phyloP scores from a whole-genome alignment of 148 eudicot genomes.

The Rhododendron mucronatum region DNA sequence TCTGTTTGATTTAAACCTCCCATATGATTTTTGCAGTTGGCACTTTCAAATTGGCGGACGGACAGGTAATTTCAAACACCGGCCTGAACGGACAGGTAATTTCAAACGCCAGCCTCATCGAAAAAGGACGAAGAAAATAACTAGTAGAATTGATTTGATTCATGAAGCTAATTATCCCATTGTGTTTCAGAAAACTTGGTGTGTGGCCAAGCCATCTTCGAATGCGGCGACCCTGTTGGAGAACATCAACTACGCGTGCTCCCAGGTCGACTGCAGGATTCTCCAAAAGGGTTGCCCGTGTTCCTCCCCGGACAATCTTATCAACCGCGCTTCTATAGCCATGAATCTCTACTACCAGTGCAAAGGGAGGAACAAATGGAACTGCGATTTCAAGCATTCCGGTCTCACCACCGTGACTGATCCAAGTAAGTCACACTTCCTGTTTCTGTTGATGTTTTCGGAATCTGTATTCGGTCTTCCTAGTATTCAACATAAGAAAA shows the following conservation, averaged over 20 bases:
- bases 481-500: neutral
- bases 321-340: constrained; percentile 69
- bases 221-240: constrained; percentile 25
- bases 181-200: constrained; percentile 70
- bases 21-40: constrained; percentile 28
- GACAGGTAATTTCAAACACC: constrained; percentile 31
- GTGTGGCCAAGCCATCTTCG: constrained; percentile 84
- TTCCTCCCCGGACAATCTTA: constrained; percentile 48
- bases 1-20: neutral
- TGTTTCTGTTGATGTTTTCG: neutral
- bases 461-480: neutral
- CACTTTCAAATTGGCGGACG: constrained; percentile 26
- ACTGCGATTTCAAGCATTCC: constrained; percentile 62
- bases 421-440: constrained; percentile 54
- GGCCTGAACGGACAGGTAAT: constrained; percentile 37
- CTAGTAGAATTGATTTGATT: neutral
- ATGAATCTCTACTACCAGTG: constrained; percentile 75
- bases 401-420: constrained; percentile 53
- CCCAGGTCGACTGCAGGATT: constrained; percentile 59
- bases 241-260: constrained; percentile 69
- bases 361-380: constrained; percentile 55
- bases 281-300: constrained; percentile 48
- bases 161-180: neutral
- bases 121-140: neutral
- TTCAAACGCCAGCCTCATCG: neutral